Evolutionary conservation across 2,329 filamentous ascomycete genomes (phyloP).

Genomic region (Cyanodermella asteris): DNA sequence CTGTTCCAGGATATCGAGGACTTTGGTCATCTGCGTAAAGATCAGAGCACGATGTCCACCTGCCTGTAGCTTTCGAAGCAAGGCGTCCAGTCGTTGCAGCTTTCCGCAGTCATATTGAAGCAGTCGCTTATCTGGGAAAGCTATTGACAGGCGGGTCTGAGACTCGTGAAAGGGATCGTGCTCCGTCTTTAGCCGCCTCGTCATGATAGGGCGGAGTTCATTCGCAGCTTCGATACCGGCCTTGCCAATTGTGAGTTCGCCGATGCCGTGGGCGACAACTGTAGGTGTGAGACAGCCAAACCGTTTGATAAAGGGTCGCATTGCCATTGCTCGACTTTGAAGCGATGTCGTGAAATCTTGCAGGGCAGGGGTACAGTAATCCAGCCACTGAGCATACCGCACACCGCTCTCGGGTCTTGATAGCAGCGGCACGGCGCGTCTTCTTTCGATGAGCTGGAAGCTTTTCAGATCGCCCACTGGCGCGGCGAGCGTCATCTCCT

Average conservation of each 20-base stretch:
- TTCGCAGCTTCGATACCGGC: conserved; percentile 31
- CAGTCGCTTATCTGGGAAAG: conserved; percentile 90
- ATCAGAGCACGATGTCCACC: conserved; percentile 87
- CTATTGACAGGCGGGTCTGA: conserved; percentile 78
- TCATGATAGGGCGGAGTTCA: conserved; percentile 34
- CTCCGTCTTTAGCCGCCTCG: no score
- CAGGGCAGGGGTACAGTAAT: conserved; percentile 43
- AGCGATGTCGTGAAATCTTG: conserved; percentile 51
- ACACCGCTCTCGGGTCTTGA: no score
- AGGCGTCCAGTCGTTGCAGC: conserved; percentile 66
- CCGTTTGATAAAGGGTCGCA: conserved; percentile 59
- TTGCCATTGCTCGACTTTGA: conserved; percentile 45
- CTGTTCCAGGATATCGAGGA: conserved; percentile 88
- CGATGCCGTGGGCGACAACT: conserved; percentile 60
- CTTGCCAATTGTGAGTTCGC: conserved; percentile 41
- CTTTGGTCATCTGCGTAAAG: conserved; percentile 99
- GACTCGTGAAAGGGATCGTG: conserved; percentile 84
- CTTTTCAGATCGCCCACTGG: conserved; percentile 29
- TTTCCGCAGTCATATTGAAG: conserved; percentile 97
- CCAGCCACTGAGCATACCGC: conserved; percentile 57
- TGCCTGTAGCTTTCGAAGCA: conserved; percentile 68
- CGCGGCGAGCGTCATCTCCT: no score
- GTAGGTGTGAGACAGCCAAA: conserved; percentile 86
- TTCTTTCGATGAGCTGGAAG: conserved; percentile 5
- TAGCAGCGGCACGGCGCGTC: conserved; percentile 37